phyloP scores from a whole-genome alignment of 148 eudicot genomes.

The Cornus kousa region DNA sequence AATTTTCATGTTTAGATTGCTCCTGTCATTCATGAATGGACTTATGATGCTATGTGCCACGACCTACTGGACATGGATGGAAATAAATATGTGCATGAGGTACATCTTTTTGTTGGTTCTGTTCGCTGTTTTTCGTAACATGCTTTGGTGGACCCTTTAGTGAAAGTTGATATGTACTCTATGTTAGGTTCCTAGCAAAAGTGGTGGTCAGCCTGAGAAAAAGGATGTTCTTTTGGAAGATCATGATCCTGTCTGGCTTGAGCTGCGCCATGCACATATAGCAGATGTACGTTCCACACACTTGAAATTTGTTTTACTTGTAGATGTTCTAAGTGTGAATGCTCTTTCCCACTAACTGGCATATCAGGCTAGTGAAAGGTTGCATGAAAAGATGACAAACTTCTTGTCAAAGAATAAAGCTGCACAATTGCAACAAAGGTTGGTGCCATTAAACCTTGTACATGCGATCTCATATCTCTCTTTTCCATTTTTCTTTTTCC shows the following conservation, averaged over 20 bases:
- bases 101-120: slow-evolving; percentile 25
- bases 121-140: slow-evolving; percentile 1
- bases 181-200: slow-evolving; percentile 66
- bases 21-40: slow-evolving; percentile 99
- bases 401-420: slow-evolving; percentile 92
- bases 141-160: slow-evolving; percentile 14
- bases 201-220: slow-evolving; percentile 73
- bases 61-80: slow-evolving; percentile 92
- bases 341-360: slow-evolving; percentile 13
- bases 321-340: neutral
- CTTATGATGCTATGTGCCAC: slow-evolving; percentile 98
- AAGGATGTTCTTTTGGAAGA: slow-evolving; percentile 87
- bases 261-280: slow-evolving; percentile 84
- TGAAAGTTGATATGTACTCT: slow-evolving; percentile 9
- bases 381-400: slow-evolving; percentile 80
- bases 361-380: slow-evolving; percentile 89
- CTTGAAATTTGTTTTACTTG: neutral
- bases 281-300: slow-evolving; percentile 68
- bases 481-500: neutral
- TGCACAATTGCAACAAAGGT: slow-evolving; percentile 92
- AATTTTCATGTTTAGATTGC: slow-evolving; percentile 62
- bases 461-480: slow-evolving; percentile 3
- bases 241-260: slow-evolving; percentile 94
- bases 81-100: slow-evolving; percentile 87
- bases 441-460: slow-evolving; percentile 24